A percentile compares a stretch with the other conserved stretches of the same genome.
These are phyloP conservation scores for Hippophae tibetana DNA, from an alignment of 306 rosid genomes.

Conservation along the genomic window DNA sequence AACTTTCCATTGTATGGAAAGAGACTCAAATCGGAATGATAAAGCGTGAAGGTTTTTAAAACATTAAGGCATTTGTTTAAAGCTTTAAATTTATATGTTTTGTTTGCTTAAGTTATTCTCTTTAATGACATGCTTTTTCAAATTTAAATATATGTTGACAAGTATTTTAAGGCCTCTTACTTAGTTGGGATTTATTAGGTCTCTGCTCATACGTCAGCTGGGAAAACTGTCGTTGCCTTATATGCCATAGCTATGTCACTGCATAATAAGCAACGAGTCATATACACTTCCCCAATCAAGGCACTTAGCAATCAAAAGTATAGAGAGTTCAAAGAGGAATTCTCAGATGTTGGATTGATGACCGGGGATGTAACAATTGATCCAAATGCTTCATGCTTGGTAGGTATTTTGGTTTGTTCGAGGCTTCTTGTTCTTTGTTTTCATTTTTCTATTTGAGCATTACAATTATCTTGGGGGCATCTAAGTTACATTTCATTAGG, in stretches of 20 bases:
- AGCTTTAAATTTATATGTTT: no score
- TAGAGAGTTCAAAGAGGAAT: slow-evolving; percentile 82
- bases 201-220: slow-evolving; percentile 97
- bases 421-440: no score
- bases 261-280: slow-evolving; percentile 66
- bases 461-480: background rate
- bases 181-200: slow-evolving; percentile 37
- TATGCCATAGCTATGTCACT: slow-evolving; percentile 95
- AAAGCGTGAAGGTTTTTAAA: no score
- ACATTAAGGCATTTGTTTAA: no score
- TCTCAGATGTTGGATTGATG: slow-evolving; percentile 95
- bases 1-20: no score
- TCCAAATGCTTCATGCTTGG: slow-evolving; percentile 92
- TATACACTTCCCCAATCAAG: slow-evolving; percentile 91
- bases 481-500: slow-evolving; percentile 35
- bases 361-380: slow-evolving; percentile 93
- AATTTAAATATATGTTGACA: background rate
- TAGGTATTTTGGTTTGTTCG: slow-evolving; percentile 13
- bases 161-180: background rate
- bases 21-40: no score
- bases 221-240: slow-evolving; percentile 79
- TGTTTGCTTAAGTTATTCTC: background rate
- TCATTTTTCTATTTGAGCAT: background rate
- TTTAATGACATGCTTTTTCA: background rate
- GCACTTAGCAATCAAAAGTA: slow-evolving; percentile 96